Evolutionary conservation across 257 asterid species (phyloP), one percentile per base, ranked within the genome.

Genomic region (Petunia axillaris): DNA sequence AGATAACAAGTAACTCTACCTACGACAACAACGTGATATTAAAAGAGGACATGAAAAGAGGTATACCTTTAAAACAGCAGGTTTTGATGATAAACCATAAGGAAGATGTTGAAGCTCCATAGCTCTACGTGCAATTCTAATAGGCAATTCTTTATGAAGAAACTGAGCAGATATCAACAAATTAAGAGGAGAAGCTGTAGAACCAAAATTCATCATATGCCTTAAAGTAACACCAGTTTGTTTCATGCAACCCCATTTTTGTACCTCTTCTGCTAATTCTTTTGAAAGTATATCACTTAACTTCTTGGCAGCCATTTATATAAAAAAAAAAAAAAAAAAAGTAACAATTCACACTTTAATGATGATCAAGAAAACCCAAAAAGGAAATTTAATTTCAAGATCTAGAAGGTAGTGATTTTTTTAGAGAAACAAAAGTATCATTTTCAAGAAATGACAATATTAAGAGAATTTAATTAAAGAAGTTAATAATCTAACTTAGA

Each of bases 131-230:
- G 99, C 98, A 82, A 95, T 92, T 83, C 99, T 84, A 81, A 91
- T 91, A 6, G 97, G 92, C 38, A 95, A 94, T 88, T 95, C 99
- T 78, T 93, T 93, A 82, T 88, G 95, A 36, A 95, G 92, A 66
- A 93, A 95, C 77, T 95, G 97, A 57, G 99, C 90, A 1, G 98
- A 92, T 54, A 91, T 86, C 77, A 95, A 89, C 55, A 95, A 91
- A 82, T 92, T 93, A 0, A 91, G 84, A 5, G 86, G 85, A 7
- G 91, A 89, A 39, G 98, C 93, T 14, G 81, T 84, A 8, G 93
- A 88, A 6, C 99, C 99, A 53, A 95, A 95, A 79, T 95, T 91
- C 96, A 91, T 91, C 99, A 95, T 95, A 83, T 93, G 94, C 38
- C 95, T 88, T 48, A 95, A 97, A 83, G 96, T 91, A 4, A 95